Evolutionary conservation across 192 early-diverging fungal species (phyloP).

Genomic region (Backusella circina): DNA sequence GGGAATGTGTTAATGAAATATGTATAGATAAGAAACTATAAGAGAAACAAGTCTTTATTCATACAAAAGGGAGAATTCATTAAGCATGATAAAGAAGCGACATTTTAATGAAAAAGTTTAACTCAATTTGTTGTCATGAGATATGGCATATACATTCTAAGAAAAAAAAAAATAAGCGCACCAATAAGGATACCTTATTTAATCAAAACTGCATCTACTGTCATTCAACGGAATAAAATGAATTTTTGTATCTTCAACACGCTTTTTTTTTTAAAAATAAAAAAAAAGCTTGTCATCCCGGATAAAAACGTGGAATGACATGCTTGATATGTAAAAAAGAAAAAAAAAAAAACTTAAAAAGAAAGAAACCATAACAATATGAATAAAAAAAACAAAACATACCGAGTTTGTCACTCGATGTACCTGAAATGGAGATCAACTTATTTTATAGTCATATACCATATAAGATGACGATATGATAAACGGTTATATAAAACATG

Average conservation of each 20-base stretch:
- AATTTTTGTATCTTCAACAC: neutral
- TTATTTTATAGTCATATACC: neutral
- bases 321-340: too few species aligned
- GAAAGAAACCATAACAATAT: neutral
- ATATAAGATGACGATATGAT: neutral
- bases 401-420: neutral
- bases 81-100: too few species aligned
- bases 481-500: neutral
- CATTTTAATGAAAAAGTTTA: too few species aligned
- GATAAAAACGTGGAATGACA: neutral
- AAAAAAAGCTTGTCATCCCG: neutral
- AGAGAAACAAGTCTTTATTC: too few species aligned
- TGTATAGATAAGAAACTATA: too few species aligned
- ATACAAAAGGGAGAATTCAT: too few species aligned
- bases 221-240: neutral
- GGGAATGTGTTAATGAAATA: too few species aligned
- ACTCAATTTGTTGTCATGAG: neutral
- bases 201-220: neutral
- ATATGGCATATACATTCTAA: too few species aligned
- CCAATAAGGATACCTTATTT: neutral
- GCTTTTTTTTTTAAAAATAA: neutral
- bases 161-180: neutral
- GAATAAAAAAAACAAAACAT: neutral
- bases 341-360: too few species aligned
- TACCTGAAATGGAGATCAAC: neutral